Conservation (phyloP, 2,329 filamentous ascomycete genomes). For the Pseudogymnoascus sp. region DNA sequence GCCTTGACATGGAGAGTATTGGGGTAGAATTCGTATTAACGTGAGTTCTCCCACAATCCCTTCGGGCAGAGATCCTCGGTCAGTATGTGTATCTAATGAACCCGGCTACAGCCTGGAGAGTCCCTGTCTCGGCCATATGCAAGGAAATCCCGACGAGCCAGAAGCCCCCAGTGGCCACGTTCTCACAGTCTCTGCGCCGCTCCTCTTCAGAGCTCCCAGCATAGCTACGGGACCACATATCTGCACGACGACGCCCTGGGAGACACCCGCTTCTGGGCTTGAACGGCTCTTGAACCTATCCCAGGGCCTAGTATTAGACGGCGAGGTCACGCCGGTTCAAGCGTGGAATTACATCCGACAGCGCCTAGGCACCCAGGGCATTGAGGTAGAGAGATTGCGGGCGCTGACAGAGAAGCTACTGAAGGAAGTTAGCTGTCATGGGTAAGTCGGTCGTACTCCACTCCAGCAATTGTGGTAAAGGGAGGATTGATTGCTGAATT, state of each 20-base stretch:
- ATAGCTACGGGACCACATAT: not conserved
- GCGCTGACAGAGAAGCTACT: conserved; percentile 24
- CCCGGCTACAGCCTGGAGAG: not conserved
- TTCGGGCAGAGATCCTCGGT: not conserved
- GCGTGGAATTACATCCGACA: conserved; percentile 30
- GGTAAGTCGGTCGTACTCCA: conserved; percentile 22
- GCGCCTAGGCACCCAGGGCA: conserved; percentile 26
- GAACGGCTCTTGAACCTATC: conserved; percentile 22
- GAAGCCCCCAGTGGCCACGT: not conserved
- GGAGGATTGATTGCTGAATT: not conserved
- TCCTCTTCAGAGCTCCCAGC: not conserved
- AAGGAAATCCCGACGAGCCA: not conserved
- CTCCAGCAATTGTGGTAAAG: not conserved
- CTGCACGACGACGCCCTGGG: conserved; percentile 9
- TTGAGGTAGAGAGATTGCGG: conserved; percentile 24
- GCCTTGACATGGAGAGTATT: not conserved
- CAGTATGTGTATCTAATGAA: not conserved
- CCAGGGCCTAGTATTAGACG: conserved; percentile 22
- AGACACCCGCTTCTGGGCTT: conserved; percentile 19
- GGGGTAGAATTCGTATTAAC: not conserved
- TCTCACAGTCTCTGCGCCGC: not conserved
- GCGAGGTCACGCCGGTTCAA: conserved; percentile 33
- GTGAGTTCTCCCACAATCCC: not conserved
- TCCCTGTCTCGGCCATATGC: not conserved
- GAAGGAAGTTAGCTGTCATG: conserved; percentile 31